Evolutionary conservation across 371 early-diverging fungal species (phyloP).

Genomic region (Apophysomyces sp.): DNA sequence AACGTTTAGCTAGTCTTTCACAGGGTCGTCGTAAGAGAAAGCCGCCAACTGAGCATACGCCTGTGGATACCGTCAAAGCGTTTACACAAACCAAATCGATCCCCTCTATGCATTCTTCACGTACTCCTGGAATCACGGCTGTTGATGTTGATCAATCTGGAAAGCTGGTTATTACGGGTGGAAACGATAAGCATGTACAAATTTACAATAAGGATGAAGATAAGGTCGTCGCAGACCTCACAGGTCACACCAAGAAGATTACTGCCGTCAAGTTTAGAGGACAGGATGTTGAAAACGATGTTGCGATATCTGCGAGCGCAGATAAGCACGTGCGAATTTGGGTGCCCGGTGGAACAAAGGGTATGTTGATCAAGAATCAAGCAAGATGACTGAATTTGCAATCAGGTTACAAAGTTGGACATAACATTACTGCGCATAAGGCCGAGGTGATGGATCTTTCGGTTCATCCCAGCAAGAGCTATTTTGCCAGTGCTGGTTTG

Average conservation of each 20-base stretch:
- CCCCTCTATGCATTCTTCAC: slow-evolving; percentile 73
- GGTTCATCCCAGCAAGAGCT: slow-evolving; percentile 79
- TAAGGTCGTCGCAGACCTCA: slow-evolving; percentile 68
- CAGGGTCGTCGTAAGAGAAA: slow-evolving; percentile 86
- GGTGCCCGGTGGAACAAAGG: slow-evolving; percentile 42
- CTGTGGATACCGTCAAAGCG: slow-evolving; percentile 65
- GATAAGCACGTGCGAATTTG: slow-evolving; percentile 86
- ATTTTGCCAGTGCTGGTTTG: slow-evolving; percentile 71
- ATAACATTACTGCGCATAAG: slow-evolving; percentile 64
- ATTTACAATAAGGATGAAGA: slow-evolving; percentile 65
- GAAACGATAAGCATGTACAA: slow-evolving; percentile 77
- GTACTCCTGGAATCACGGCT: slow-evolving; percentile 76
- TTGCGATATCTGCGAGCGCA: slow-evolving; percentile 72
- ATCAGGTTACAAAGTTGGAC: slow-evolving; percentile 52
- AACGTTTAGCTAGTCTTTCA: slow-evolving; percentile 48
- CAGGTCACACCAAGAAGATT: slow-evolving; percentile 83
- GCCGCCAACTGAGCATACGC: slow-evolving; percentile 68
- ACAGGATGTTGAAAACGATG: slow-evolving; percentile 47
- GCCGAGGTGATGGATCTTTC: slow-evolving; percentile 72
- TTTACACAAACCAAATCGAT: slow-evolving; percentile 55
- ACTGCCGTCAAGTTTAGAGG: slow-evolving; percentile 70
- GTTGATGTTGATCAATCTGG: slow-evolving; percentile 65
- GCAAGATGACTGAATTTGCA: neutral
- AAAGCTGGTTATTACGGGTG: slow-evolving; percentile 76
- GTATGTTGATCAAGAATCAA: neutral